Evolutionary conservation across 768 basidiomycete genomes (phyloP).

Genomic region (Tylopilus subfusipes): DNA sequence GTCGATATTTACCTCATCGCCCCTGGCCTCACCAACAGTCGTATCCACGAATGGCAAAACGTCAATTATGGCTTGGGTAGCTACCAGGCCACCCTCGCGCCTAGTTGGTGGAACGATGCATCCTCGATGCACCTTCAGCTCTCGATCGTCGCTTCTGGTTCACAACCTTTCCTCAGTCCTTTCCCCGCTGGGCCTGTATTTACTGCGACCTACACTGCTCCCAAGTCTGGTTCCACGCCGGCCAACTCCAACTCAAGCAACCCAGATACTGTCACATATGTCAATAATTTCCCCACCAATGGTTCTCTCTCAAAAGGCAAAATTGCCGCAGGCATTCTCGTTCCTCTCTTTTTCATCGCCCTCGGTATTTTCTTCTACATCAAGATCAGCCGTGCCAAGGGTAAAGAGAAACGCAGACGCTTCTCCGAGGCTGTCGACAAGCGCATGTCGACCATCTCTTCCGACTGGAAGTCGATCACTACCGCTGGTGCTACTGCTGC

Average conservation of each 20-base stretch:
- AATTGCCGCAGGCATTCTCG: slow-evolving; percentile 60
- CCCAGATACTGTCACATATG: slow-evolving; percentile 36
- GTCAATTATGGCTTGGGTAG: slow-evolving; percentile 48
- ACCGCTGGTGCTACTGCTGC: slow-evolving; percentile 69
- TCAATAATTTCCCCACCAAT: slow-evolving; percentile 37
- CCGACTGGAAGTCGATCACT: slow-evolving; percentile 74
- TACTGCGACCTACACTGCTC: slow-evolving; percentile 54
- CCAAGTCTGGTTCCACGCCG: slow-evolving; percentile 38
- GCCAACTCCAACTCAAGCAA: slow-evolving; percentile 40
- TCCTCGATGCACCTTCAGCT: slow-evolving; percentile 50
- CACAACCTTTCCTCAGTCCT: slow-evolving; percentile 48
- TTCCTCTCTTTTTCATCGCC: slow-evolving; percentile 58
- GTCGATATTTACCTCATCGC: slow-evolving; percentile 72
- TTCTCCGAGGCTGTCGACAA: slow-evolving; percentile 71
- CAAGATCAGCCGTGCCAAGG: slow-evolving; percentile 47
- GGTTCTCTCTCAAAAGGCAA: slow-evolving; percentile 46
- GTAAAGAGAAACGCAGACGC: slow-evolving; percentile 48
- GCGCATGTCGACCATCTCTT: slow-evolving; percentile 79
- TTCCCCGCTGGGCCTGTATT: slow-evolving; percentile 69
- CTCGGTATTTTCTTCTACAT: slow-evolving; percentile 47
- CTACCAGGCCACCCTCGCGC: slow-evolving; percentile 49
- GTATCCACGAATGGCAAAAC: slow-evolving; percentile 55
- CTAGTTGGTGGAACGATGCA: slow-evolving; percentile 71
- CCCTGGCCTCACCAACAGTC: slow-evolving; percentile 38
- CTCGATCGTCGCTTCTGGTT: slow-evolving; percentile 49